Conservation (phyloP, 805 yeast species). For the Kazachstania kunashirensis region DNA sequence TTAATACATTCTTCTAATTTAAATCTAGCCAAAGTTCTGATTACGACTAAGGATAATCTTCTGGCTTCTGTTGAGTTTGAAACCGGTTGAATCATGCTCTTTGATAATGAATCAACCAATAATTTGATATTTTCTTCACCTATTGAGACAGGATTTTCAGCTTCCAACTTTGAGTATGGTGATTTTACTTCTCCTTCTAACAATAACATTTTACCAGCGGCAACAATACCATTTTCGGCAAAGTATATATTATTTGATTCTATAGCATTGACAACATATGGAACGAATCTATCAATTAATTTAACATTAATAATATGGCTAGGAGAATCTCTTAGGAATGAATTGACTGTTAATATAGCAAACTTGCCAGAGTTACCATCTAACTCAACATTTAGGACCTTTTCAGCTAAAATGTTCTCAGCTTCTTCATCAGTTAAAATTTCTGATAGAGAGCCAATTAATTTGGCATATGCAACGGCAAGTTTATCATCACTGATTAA, state of each 20-base stretch:
- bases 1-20: slow-evolving; percentile 42
- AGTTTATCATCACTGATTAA: slow-evolving; percentile 45
- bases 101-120: slow-evolving; percentile 46
- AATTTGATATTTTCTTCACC: slow-evolving; percentile 33
- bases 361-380: slow-evolving; percentile 44
- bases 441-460: slow-evolving; percentile 68
- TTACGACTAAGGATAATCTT: slow-evolving; percentile 64
- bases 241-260: slow-evolving; percentile 37
- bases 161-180: slow-evolving; percentile 26
- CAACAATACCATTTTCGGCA: slow-evolving; percentile 67
- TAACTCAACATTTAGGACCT: slow-evolving; percentile 42
- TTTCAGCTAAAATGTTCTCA: slow-evolving; percentile 43
- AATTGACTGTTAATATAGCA: slow-evolving; percentile 63
- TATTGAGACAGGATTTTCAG: slow-evolving; percentile 31
- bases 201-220: slow-evolving; percentile 71
- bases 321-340: slow-evolving; percentile 74
- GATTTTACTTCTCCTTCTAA: slow-evolving; percentile 36
- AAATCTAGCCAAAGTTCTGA: slow-evolving; percentile 64
- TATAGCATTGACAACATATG: slow-evolving; percentile 40
- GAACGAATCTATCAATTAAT: slow-evolving; percentile 39
- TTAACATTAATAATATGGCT: slow-evolving; percentile 46
- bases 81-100: slow-evolving; percentile 40
- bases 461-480: slow-evolving; percentile 67
- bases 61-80: slow-evolving; percentile 67
- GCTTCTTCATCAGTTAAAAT: slow-evolving; percentile 60